Evolutionary conservation across 2,329 filamentous ascomycete species (phyloP), one percentile per base, ranked within the genome.

Genomic region (Pestalotiopsis sp.): DNA sequence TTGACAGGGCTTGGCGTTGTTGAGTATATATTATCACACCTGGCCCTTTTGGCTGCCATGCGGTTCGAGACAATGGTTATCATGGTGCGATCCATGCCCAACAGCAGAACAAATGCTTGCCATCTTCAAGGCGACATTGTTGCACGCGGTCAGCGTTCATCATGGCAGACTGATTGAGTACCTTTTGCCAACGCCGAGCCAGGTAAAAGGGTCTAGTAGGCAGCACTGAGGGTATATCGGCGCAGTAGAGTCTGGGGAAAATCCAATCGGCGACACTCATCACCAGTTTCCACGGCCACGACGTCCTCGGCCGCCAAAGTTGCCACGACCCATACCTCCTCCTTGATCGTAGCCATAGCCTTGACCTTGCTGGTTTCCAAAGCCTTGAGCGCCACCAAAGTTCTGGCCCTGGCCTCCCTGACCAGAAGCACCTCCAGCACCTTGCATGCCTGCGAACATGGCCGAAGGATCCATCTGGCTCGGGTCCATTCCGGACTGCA

Each of bases 381-480:
- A 88, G 14, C 83, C 78, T 68, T 78, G 78, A 59, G 73, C 80
- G 60, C 81, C 82, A 1, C 83, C 84, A 73, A 86, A 88, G 68
- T 81, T 84, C 67, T 86, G 84, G 17, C 79, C 83, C 70, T 88
- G 86, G 7, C 81, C 82, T 7, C 82, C 85, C 63, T 86, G 84
- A 0, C 79, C 80, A 3, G 72, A 74, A 61, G 73, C 75, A 6
- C 77, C 81, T 17, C 80, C 83, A 10, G 77, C 76, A 64, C 81
- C 82, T 72, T 88, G 86, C 84, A 88, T 88, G 39, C 84, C 83
- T 0, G 83, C 81, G 73, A 89, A 90, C 86, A 91, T 89, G 74
- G 84, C 82, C 14, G 82, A 81, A 48, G 87, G 85, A 69, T 91
- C 89, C 87, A 91, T 90, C 78, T 91, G 88, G 69, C 83, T 88